Evolutionary conservation across 768 basidiomycete genomes (phyloP).

Genomic region (Mrakia blollopis): DNA sequence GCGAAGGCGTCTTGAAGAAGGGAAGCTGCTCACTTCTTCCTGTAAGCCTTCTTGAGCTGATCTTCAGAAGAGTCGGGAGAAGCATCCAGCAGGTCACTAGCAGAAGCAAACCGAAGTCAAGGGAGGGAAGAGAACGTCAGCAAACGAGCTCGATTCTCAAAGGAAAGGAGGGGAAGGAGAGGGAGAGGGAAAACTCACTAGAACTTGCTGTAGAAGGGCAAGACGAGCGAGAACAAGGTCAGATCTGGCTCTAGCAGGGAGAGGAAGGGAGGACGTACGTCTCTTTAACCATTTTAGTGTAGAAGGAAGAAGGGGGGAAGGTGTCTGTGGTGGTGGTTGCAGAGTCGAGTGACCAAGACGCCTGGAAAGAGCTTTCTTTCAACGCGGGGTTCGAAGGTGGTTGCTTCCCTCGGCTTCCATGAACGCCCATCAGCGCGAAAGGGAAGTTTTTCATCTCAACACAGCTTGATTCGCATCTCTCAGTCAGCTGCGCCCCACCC

Average conservation of each 20-base stretch:
- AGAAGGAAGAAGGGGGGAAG: not conserved
- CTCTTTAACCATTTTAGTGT: constrained; percentile 26
- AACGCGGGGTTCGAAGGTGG: not conserved
- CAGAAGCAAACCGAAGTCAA: not conserved
- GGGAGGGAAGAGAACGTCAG: not conserved
- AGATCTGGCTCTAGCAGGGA: not conserved
- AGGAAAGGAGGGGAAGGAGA: not conserved
- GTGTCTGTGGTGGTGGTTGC: not conserved
- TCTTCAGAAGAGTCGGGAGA: constrained; percentile 68
- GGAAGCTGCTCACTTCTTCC: constrained; percentile 60
- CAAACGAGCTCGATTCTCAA: not conserved
- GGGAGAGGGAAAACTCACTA: constrained; percentile 25
- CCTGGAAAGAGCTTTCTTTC: not conserved
- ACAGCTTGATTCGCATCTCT: no score
- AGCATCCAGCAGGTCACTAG: constrained; percentile 81
- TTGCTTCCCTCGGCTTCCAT: not conserved
- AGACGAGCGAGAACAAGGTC: not conserved
- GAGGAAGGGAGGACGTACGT: constrained; percentile 2
- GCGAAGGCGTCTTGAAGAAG: not conserved
- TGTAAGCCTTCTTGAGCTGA: constrained; percentile 92
- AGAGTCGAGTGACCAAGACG: not conserved
- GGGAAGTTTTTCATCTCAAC: no score
- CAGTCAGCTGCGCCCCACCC: no score
- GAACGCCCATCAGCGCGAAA: not conserved
- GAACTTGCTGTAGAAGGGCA: constrained; percentile 16